Base-by-base conservation (phyloP, 2,329 filamentous ascomycete genomes). In the Pseudogymnoascus sp. region DNA sequence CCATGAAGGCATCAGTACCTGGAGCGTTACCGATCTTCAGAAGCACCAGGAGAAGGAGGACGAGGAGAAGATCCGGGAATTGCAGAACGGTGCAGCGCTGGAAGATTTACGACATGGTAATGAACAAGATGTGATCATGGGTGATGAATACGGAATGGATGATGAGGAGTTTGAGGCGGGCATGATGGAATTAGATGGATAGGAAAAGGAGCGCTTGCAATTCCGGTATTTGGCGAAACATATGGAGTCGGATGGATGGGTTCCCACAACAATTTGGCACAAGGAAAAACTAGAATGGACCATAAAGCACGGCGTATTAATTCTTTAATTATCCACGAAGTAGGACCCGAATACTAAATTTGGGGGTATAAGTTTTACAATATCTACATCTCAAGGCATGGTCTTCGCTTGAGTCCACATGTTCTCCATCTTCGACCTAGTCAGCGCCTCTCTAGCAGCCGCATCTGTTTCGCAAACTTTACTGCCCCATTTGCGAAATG, bases 381-480 rank as follows among this genome's bases (percentile, higher is more conserved):
- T 54, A 54, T 54, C 47, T 54, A 54, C 47, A 54, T 54, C 29
- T 54, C 47, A 54, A 54, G 8, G 68, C 67, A 72, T 69, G 13
- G 73, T 90, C 79, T 95, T 96, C 0, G 92, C 93, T 68, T 94
- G 76, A 8, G 88, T 88, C 94, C 94, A 99, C 71, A 99, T 93
- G 69, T 88, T 96, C 69, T 97, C 93, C 82, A 97, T 89, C 79
- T 96, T 97, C 5, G 86, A 84, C 67, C 91, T 83, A 10, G 85
- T 77, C 64, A 99, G 75, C 21, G 87, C 81, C 68, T 96, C 91
- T 71, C 90, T 88, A 4, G 93, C 94, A 71, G 95, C 89, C 9
- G 86, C 83, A 72, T 99, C 94, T 1, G 90, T 93, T 75, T 97
- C 94, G 74, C 92, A 96, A n/a, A 94, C 85, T 72, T 90, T 88